Conservation (phyloP, 306 rosid species). For the Lagenaria siceraria region DNA sequence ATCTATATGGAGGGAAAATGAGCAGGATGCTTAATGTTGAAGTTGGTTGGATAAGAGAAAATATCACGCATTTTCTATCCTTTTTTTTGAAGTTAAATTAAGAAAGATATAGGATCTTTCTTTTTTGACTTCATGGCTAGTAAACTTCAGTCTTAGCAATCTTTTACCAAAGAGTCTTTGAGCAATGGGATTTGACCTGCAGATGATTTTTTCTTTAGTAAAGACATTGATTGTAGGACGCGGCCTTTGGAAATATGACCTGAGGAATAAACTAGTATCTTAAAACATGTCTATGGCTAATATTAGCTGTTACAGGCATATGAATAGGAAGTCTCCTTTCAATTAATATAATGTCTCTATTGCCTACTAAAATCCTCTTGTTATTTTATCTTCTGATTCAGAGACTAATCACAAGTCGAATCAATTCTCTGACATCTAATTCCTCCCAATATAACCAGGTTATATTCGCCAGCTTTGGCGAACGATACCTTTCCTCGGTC, state of each 20-base stretch:
- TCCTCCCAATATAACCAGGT: conserved; percentile 29
- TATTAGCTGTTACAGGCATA: background rate
- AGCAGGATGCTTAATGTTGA: background rate
- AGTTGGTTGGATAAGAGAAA: background rate
- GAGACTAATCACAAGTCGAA: background rate
- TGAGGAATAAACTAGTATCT: background rate
- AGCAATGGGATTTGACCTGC: background rate
- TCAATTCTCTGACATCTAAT: background rate
- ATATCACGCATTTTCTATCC: background rate
- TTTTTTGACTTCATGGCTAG: background rate
- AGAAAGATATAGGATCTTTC: background rate
- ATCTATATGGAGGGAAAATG: background rate
- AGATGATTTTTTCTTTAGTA: background rate
- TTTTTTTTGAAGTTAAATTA: background rate
- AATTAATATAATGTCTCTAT: no score
- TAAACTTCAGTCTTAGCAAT: background rate
- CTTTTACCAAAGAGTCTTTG: background rate
- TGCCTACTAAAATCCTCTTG: background rate
- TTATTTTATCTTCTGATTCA: background rate
- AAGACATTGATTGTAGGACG: background rate
- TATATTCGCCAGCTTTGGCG: conserved; percentile 83
- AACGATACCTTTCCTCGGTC: conserved; percentile 62
- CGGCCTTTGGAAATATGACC: background rate
- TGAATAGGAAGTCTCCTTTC: background rate
- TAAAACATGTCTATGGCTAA: background rate